Base-by-base conservation (phyloP, 345 rosid genomes). In the Turnera subulata region DNA sequence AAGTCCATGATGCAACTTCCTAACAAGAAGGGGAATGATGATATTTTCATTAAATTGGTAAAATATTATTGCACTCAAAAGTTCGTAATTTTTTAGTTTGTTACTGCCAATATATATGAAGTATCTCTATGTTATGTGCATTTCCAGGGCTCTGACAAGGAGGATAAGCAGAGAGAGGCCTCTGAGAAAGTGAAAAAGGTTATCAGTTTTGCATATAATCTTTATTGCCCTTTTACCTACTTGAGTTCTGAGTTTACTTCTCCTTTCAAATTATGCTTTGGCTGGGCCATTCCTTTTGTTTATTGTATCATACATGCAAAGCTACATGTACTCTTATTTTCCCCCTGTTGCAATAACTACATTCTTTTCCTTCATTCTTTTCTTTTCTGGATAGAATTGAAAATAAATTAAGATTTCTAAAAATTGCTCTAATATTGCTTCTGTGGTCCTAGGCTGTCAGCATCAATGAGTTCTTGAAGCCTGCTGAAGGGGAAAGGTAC, bases 391-490 rank as follows among this genome's bases (percentile, higher is more conserved):
- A 29, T 29, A n/a, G n/a, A n/a, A n/a, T n/a, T n/a, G n/a, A n/a
- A n/a, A n/a, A n/a, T n/a, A n/a, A n/a, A n/a, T n/a, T n/a, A n/a
- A n/a, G n/a, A n/a, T 29, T 42, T 6, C 50, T 57, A 33, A 56
- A 33, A 21, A 6, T 37, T 12, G 33, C 32, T 11, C 47, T 26
- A 35, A 29, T 29, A 52, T 21, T 51, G 45, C 16, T 49, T 10
- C 24, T 35, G 17, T 64, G 61, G 0, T 22, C 50, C 17, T 50
- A 86, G 95, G 58, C 86, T 53, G 66, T 86, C 61, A 80, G 74
- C 84, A 77, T 84, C 33, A 82, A 80, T 49, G 91, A 84, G 66
- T 86, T 84, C 73, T 70, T 84, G 79, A 86, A 78, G 75, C 88
- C 90, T 48, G 80, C 79, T 44, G 82, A 83, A 47, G 88, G 88